Conservation (phyloP, 345 rosid genomes). For the Diplotaxis tenuifolia region DNA sequence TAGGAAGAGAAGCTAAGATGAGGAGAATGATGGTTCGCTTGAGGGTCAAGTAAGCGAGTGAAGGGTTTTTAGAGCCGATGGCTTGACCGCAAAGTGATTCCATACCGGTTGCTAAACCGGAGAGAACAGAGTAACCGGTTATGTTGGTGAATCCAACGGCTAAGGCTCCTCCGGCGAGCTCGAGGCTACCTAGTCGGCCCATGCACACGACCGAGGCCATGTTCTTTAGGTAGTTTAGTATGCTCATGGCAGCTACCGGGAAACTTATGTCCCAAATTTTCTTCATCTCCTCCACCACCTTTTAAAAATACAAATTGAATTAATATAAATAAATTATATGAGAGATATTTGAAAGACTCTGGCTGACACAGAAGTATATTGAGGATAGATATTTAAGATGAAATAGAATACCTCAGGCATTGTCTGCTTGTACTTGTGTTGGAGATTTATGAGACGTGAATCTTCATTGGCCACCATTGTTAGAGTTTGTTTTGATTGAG, state of each 20-base stretch:
- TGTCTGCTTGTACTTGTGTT: conserved; percentile 44
- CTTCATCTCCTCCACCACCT: conserved; percentile 79
- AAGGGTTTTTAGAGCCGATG: conserved; percentile 61
- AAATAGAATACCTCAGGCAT: conserved; percentile 61
- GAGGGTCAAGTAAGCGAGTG: conserved; percentile 50
- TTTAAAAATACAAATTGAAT: background rate
- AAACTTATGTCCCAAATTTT: conserved; percentile 58
- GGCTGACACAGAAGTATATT: background rate
- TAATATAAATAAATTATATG: background rate
- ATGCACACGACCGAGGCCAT: conserved; percentile 72
- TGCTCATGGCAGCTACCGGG: conserved; percentile 71
- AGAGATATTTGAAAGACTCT: conserved; percentile 1
- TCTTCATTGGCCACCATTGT: conserved; percentile 45
- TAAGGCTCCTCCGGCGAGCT: conserved; percentile 88
- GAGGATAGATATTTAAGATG: background rate
- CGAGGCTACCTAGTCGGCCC: conserved; percentile 85
- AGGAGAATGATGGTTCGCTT: conserved; percentile 69
- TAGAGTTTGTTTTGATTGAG: conserved; percentile 18
- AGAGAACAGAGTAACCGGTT: conserved; percentile 84
- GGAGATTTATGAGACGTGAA: conserved; percentile 40
- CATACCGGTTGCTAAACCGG: conserved; percentile 90
- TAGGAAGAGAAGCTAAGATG: conserved; percentile 58
- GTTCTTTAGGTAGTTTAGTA: conserved; percentile 70
- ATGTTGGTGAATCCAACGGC: conserved; percentile 92
- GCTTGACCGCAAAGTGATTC: conserved; percentile 90